Evolutionary conservation across 2,329 filamentous ascomycete species (phyloP).

Genomic region (Aspergillus terreus): DNA sequence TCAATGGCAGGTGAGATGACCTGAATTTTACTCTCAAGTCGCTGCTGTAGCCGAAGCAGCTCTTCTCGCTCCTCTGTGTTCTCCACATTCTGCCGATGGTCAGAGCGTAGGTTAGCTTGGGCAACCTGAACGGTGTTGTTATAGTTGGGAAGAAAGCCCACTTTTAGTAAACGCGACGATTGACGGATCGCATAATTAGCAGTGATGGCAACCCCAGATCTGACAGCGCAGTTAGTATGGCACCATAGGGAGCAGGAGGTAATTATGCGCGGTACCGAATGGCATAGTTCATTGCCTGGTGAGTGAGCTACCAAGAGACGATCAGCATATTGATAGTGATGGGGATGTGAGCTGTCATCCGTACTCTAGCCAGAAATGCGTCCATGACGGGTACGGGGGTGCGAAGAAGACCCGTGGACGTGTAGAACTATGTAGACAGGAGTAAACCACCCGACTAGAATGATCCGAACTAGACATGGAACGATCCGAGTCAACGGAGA

Average conservation of each 20-base stretch:
- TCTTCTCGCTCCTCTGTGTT: constrained; percentile 65
- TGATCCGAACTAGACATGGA: no score
- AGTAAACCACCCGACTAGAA: no score
- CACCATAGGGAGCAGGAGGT: constrained; percentile 13
- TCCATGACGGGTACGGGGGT: constrained; percentile 59
- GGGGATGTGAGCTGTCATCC: constrained; percentile 1
- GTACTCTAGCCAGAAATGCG: constrained; percentile 58
- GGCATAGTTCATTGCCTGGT: constrained; percentile 88
- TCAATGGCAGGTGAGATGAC: constrained; percentile 89
- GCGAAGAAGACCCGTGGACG: no score
- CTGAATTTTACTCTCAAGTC: constrained; percentile 81
- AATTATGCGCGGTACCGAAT: constrained; percentile 53
- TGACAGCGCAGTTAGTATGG: constrained; percentile 19
- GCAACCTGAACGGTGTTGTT: no score
- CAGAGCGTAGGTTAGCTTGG: no score
- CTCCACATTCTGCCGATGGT: constrained; percentile 57
- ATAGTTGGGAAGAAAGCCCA: constrained; percentile 20
- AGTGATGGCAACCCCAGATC: constrained; percentile 78
- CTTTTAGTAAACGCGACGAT: constrained; percentile 71
- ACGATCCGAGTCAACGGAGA: background rate
- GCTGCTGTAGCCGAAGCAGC: constrained; percentile 66
- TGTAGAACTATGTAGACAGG: no score
- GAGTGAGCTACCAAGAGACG: constrained; percentile 51
- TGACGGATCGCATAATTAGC: constrained; percentile 81
- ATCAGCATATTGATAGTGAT: constrained; percentile 8